Base-by-base conservation (phyloP, 345 rosid genomes). In the Nasturtium officinale region DNA sequence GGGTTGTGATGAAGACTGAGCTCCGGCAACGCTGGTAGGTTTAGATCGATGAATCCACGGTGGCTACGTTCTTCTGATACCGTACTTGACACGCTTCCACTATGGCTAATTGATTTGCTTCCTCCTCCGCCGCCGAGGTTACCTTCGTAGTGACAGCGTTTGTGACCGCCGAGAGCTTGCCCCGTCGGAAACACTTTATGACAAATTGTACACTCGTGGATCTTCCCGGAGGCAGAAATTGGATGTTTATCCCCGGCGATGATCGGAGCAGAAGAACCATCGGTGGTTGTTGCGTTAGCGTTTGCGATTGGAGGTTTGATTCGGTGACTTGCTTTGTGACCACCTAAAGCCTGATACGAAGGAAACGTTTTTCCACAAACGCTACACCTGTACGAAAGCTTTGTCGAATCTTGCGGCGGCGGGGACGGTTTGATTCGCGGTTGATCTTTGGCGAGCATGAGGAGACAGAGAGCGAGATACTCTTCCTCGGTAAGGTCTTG, bases 111-210 rank as follows among this genome's bases (percentile, higher is more conserved):
- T 11, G 79, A 76, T 11, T 69, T 82, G 68, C 55, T 56, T 52
- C 61, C 72, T 20, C 75, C 76, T 10, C 78, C 78, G 18, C 76
- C 73, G 43, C 81, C 82, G 67, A 60, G 72, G 16, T 69, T 85
- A 13, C 95, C 96, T 77, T 91, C 98, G 71, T 93, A 93, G 90
- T 91, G 99, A 73, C 99, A 83, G 6, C 99, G 89, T 79, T 95
- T 95, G 82, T 95, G 99, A 2, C 99, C 99, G 20, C 99, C 99
- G 30, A 94, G 73, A 42, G 98, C 98, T 79, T 94, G 98, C 16
- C 97, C 98, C 1, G 96, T 88, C 28, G 96, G 86, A 18, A 95
- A 95, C n/a, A 79, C 66, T 83, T 86, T 91, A 82, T 86, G 93
- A 67, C 99, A 91, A 57, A 91, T 91, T 13, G 99, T 86, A 30